These are phyloP conservation scores for Didymella pomorum DNA, from an alignment of 2,329 filamentous ascomycete genomes.

Conservation along the genomic window DNA sequence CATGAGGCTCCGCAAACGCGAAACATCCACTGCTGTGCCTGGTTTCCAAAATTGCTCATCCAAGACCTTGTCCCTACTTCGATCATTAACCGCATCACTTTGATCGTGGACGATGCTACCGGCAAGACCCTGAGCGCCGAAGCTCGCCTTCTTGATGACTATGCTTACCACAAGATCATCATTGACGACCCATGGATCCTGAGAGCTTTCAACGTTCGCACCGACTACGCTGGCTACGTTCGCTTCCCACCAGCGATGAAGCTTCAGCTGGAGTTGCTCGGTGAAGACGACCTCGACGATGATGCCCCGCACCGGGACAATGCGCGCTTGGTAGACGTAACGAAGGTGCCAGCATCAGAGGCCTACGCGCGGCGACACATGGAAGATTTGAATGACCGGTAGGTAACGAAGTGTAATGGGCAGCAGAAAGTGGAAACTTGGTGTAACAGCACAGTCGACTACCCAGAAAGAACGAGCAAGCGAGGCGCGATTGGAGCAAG, in stretches of 20 bases:
- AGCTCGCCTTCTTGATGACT: background rate
- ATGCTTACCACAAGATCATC: background rate
- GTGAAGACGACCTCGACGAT: too few species aligned
- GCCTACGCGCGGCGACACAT: background rate
- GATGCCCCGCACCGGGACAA: background rate
- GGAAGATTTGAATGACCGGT: background rate
- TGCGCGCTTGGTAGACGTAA: background rate
- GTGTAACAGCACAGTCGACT: background rate
- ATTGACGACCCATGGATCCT: background rate
- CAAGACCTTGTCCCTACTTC: background rate
- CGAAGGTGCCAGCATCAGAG: background rate
- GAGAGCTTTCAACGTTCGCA: background rate
- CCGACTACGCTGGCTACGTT: background rate
- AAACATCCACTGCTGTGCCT: background rate
- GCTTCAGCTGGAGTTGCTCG: background rate
- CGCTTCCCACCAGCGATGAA: background rate
- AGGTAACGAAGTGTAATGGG: background rate
- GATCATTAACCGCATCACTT: background rate
- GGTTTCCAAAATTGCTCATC: background rate
- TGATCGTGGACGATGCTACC: background rate
- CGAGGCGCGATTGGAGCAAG: background rate
- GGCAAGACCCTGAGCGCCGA: background rate
- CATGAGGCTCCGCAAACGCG: background rate
- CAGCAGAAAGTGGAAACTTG: background rate
- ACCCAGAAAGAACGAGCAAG: background rate